These are phyloP conservation scores for Rubia peregrina DNA, from an alignment of 305 asterid genomes.

Conservation along the genomic window DNA sequence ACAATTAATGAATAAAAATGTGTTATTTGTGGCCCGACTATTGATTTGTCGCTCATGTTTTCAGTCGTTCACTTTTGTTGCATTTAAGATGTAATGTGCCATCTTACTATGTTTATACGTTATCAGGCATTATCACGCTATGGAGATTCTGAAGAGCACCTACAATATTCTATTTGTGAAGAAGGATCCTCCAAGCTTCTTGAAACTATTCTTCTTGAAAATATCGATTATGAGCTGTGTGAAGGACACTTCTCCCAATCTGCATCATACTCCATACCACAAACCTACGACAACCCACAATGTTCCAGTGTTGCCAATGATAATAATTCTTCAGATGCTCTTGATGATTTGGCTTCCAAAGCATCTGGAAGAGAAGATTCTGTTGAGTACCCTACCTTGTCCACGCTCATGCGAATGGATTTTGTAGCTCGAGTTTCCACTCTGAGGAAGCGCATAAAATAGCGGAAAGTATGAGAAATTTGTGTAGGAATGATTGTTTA, in stretches of 20 bases:
- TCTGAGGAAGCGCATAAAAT: conserved; percentile 53
- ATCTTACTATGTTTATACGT: neutral
- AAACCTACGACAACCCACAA: neutral
- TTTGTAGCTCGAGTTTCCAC: conserved; percentile 58
- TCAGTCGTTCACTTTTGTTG: neutral
- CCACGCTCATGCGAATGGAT: conserved; percentile 49
- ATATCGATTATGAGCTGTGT: conserved; percentile 22
- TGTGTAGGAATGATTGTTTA: conserved; percentile 39
- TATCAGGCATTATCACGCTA: conserved; percentile 47
- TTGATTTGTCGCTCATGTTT: neutral
- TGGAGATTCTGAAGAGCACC: conserved; percentile 27
- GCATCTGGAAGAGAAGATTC: conserved; percentile 12
- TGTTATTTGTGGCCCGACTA: neutral
- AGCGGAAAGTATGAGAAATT: conserved; percentile 32
- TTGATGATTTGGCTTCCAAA: conserved; percentile 16
- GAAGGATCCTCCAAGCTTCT: conserved; percentile 29
- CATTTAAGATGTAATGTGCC: neutral
- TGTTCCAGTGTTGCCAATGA: conserved; percentile 14
- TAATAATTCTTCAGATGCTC: conserved; percentile 17
- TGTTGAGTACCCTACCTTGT: conserved; percentile 46
- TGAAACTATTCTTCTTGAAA: conserved; percentile 30
- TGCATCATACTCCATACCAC: conserved; percentile 14
- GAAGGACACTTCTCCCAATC: conserved; percentile 27
- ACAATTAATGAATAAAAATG: neutral
- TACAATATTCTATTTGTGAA: conserved; percentile 17